Percentiles rank a stretch among this genome's conserved stretches.
Conservation (phyloP, 2,329 filamentous ascomycete genomes). For the Mycosphaerella sp. region DNA sequence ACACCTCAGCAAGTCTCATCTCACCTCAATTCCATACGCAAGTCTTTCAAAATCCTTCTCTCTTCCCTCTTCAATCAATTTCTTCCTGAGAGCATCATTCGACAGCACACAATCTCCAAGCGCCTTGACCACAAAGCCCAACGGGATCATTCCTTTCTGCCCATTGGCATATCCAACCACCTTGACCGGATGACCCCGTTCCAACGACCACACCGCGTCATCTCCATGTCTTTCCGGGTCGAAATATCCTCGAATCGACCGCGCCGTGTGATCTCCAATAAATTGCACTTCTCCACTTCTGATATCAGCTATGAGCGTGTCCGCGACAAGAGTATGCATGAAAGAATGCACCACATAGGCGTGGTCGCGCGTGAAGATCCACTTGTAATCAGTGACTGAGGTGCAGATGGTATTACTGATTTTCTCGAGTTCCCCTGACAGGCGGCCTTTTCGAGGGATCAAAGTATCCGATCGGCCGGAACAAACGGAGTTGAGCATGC, state of each 20-base stretch:
- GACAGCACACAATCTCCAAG: slow-evolving; percentile 20
- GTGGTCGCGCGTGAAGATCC: slow-evolving; percentile 23
- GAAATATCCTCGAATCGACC: slow-evolving; percentile 22
- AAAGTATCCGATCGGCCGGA: slow-evolving; percentile 25
- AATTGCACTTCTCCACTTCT: slow-evolving; percentile 25
- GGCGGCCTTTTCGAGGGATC: slow-evolving; percentile 24
- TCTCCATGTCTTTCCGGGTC: slow-evolving; percentile 18
- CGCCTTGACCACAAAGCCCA: slow-evolving; percentile 20
- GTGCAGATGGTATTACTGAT: slow-evolving; percentile 16
- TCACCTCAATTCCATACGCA: background rate
- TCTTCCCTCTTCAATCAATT: background rate
- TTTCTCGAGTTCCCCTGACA: slow-evolving; percentile 20
- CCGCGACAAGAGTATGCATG: slow-evolving; percentile 28
- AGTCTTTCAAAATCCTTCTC: background rate
- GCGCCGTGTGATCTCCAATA: slow-evolving; percentile 28
- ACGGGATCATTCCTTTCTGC: slow-evolving; percentile 10
- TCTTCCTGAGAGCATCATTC: slow-evolving; percentile 10
- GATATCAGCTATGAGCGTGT: slow-evolving; percentile 21
- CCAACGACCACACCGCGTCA: slow-evolving; percentile 14
- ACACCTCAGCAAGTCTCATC: background rate
- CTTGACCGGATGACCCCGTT: slow-evolving; percentile 1
- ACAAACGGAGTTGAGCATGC: slow-evolving; percentile 32
- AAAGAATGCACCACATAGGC: slow-evolving; percentile 30
- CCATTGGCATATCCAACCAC: slow-evolving; percentile 7
- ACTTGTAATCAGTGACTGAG: slow-evolving; percentile 21